Conservation (phyloP, 306 rosid genomes). For the Corylus americana region DNA sequence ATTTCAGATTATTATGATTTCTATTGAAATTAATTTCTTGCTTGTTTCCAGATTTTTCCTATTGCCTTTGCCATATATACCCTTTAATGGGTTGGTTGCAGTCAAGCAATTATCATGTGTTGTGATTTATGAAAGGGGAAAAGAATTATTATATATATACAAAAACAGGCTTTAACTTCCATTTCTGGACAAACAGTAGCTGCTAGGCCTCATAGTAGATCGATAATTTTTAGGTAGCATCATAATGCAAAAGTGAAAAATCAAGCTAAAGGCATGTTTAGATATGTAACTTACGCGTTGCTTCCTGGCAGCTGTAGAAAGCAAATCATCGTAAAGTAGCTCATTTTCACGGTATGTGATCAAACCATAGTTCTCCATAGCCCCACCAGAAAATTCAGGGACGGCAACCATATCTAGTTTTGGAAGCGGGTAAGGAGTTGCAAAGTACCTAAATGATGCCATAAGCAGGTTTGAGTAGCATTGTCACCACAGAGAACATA, state of each 20-base stretch:
- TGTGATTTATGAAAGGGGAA: not conserved
- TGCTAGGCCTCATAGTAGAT: not conserved
- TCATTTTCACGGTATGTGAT: conserved; percentile 54
- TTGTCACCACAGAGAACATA: not conserved
- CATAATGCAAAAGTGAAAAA: not conserved
- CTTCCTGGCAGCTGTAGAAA: conserved; percentile 44
- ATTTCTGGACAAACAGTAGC: not conserved
- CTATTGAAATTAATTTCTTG: not conserved
- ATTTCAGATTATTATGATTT: not conserved
- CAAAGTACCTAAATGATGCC: conserved; percentile 50
- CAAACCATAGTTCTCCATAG: conserved; percentile 77
- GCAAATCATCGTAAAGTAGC: conserved; percentile 46
- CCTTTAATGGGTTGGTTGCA: not conserved
- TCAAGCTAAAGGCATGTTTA: not conserved
- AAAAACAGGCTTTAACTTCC: not conserved
- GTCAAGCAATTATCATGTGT: not conserved
- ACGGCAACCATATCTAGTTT: conserved; percentile 64
- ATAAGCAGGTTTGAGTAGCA: conserved; percentile 8
- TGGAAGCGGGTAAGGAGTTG: conserved; percentile 49
- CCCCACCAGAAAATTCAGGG: conserved; percentile 62
- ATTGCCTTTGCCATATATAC: not conserved
- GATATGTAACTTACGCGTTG: conserved; percentile 40
- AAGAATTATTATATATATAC: not conserved
- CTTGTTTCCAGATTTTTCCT: not conserved
- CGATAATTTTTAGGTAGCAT: not conserved